Percentiles rank a stretch among this genome's conserved stretches.
phyloP scores from a whole-genome alignment of 345 rosid species.

The Aquilaria yunnanensis region DNA sequence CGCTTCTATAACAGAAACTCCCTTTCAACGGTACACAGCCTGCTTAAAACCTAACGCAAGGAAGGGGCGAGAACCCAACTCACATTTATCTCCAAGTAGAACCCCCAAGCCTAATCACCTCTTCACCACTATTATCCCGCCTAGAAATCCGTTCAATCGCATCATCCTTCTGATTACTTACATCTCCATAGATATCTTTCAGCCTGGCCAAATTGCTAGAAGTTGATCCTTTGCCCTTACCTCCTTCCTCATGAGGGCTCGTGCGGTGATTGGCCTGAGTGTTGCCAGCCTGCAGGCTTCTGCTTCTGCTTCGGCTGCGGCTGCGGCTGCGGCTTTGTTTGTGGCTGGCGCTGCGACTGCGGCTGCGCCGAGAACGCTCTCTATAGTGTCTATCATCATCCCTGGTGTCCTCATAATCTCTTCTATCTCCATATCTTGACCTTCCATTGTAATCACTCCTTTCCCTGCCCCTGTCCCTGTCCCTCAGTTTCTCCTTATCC shows the following conservation, averaged over 20 bases:
- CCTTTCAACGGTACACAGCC: no score
- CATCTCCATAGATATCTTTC: slow-evolving; percentile 80
- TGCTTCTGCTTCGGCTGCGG: slow-evolving; percentile 59
- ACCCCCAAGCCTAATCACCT: slow-evolving; percentile 91
- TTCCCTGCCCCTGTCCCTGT: slow-evolving; percentile 36
- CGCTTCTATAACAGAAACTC: no score
- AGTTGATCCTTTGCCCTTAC: slow-evolving; percentile 48
- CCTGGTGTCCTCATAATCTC: slow-evolving; percentile 23
- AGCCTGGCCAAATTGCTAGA: slow-evolving; percentile 88
- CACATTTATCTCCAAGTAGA: slow-evolving; percentile 53
- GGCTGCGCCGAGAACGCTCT: slow-evolving; percentile 32
- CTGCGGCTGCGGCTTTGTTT: slow-evolving; percentile 59
- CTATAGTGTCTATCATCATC: slow-evolving; percentile 34
- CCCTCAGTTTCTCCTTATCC: slow-evolving; percentile 20
- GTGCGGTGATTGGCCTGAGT: slow-evolving; percentile 38
- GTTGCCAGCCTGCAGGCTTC: slow-evolving; percentile 39
- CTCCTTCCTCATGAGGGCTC: slow-evolving; percentile 43
- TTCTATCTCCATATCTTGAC: slow-evolving; percentile 33
- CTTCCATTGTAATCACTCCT: slow-evolving; percentile 42
- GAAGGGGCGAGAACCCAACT: background rate
- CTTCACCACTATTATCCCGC: slow-evolving; percentile 61
- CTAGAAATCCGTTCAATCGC: slow-evolving; percentile 41
- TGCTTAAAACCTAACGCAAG: no score
- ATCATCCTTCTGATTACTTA: slow-evolving; percentile 43
- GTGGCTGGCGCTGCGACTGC: slow-evolving; percentile 34